phyloP scores from a whole-genome alignment of 805 yeast species.

The Helenozyma rhizophorensis region DNA sequence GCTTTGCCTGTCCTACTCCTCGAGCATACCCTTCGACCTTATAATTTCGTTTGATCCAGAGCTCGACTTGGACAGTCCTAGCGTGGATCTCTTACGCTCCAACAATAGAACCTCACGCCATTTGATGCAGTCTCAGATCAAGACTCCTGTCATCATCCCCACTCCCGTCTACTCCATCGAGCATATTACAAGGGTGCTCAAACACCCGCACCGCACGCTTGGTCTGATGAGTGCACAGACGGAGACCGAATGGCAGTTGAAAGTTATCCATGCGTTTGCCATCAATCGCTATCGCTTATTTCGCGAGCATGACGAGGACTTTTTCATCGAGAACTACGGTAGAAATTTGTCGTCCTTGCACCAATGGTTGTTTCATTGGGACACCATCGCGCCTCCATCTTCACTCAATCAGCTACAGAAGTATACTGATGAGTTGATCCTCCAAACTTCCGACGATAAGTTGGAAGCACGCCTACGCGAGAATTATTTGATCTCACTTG shows the following conservation, averaged over 20 bases:
- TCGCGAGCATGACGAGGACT: conserved; percentile 12
- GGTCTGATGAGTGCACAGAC: conserved; percentile 17
- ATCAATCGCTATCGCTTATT: conserved; percentile 26
- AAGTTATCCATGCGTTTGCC: conserved; percentile 24
- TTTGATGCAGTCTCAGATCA: conserved; percentile 1
- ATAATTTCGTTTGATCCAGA: conserved; percentile 35
- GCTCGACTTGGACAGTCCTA: conserved; percentile 31
- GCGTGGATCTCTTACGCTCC: conserved; percentile 30
- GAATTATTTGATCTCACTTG: conserved; percentile 8
- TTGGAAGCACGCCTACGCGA: conserved; percentile 12
- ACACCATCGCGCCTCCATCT: conserved; percentile 11
- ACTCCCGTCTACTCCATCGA: conserved; percentile 31
- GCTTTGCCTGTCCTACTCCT: conserved; percentile 10
- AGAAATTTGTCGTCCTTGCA: conserved; percentile 20
- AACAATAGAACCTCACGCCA: conserved; percentile 4
- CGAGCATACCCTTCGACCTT: conserved; percentile 19
- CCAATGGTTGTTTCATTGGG: conserved; percentile 27
- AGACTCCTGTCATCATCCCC: conserved; percentile 34
- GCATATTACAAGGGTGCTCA: conserved; percentile 20
- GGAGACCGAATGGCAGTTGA: conserved; percentile 29
- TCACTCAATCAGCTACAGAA: conserved; percentile 13
- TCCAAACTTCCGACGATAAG: conserved; percentile 20
- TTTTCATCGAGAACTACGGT: conserved; percentile 26
- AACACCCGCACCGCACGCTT: conserved; percentile 18
- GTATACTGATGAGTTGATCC: conserved; percentile 18